phyloP scores from a whole-genome alignment of 1,139 yeast species.

The Tardiomyces blankii region DNA sequence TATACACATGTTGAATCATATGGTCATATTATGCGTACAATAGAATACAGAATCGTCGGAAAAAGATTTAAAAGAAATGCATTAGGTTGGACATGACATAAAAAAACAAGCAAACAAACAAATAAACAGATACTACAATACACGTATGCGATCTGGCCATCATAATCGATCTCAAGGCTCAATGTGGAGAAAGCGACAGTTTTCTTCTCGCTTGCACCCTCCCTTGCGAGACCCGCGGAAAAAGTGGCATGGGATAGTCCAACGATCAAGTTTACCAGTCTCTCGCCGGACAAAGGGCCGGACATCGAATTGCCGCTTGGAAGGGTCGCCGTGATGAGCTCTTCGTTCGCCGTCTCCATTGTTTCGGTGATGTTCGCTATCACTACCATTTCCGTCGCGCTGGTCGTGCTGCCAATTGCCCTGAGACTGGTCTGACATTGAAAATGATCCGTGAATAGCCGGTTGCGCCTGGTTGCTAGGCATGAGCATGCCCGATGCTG shows the following conservation, averaged over 20 bases:
- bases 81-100: not conserved
- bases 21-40: too few relatives aligned
- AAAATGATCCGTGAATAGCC: too few relatives aligned
- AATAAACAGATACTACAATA: too few relatives aligned
- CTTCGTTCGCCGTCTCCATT: not conserved
- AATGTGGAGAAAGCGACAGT: not conserved
- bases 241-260: not conserved
- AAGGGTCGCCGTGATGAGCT: not conserved
- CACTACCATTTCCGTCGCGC: too few relatives aligned
- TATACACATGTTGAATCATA: too few relatives aligned
- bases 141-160: not conserved
- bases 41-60: too few relatives aligned
- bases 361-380: too few relatives aligned
- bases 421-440: too few relatives aligned
- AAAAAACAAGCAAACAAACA: too few relatives aligned
- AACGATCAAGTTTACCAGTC: not conserved
- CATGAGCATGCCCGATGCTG: not conserved
- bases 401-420: too few relatives aligned
- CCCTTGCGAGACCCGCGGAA: not conserved
- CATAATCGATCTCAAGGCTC: not conserved
- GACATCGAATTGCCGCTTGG: not conserved
- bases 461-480: not conserved
- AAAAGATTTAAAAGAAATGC: not conserved
- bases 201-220: not conserved
- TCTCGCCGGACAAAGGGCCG: not conserved